phyloP scores from a whole-genome alignment of 2,329 filamentous ascomycete genomes.

The Curvularia verruculosa region DNA sequence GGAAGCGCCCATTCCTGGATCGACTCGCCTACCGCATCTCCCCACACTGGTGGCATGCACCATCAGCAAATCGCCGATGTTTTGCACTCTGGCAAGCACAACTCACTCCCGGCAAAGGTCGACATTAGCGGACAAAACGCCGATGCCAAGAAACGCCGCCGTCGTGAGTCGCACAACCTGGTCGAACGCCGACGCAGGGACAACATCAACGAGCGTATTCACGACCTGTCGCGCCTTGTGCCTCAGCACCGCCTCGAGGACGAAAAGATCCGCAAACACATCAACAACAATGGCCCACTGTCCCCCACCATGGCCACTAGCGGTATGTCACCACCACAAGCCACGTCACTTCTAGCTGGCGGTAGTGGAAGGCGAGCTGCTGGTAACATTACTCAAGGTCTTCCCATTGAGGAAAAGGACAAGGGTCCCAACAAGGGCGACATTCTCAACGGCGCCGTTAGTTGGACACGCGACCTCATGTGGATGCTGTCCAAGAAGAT shows the following conservation, averaged over 20 bases:
- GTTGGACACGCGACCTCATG: constrained; percentile 97
- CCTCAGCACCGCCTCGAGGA: constrained; percentile 92
- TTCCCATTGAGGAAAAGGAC: constrained; percentile 95
- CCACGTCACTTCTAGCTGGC: constrained; percentile 86
- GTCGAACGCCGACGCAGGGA: constrained; percentile 93
- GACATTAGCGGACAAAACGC: constrained; percentile 69
- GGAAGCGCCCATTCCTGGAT: constrained; percentile 84
- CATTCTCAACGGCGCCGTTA: constrained; percentile 94
- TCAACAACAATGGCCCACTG: constrained; percentile 88
- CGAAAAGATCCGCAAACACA: constrained; percentile 94
- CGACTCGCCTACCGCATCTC: constrained; percentile 88
- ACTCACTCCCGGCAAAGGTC: constrained; percentile 89
- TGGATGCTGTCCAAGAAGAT: constrained; percentile 92
- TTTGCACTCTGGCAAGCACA: constrained; percentile 79
- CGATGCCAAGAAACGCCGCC: constrained; percentile 89
- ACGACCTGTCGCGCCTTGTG: constrained; percentile 92
- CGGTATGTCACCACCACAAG: constrained; percentile 71
- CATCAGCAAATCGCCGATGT: constrained; percentile 86
- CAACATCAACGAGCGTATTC: constrained; percentile 98
- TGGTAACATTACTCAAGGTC: constrained; percentile 86
- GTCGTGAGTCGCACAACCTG: constrained; percentile 93
- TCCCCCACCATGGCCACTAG: constrained; percentile 79
- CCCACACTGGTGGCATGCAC: constrained; percentile 69
- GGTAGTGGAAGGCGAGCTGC: constrained; percentile 81
- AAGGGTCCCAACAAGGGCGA: constrained; percentile 99